Base-by-base conservation (phyloP, 495 filamentous ascomycete genomes). In the Aspergillus diversus region DNA sequence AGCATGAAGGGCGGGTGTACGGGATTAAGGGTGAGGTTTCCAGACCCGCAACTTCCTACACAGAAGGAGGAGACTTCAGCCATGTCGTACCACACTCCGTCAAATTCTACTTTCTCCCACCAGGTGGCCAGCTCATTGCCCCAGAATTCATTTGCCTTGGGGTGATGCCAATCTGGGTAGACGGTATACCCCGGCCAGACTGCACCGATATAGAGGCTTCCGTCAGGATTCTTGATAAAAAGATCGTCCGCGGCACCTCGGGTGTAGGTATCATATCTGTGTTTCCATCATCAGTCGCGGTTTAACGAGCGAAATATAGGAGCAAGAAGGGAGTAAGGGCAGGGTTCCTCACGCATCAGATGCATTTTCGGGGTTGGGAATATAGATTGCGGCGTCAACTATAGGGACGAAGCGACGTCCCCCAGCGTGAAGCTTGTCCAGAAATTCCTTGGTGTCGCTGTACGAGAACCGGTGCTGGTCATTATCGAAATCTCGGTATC, bases 391-490 rank as follows among this genome's bases (percentile, higher is more conserved):
- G 4, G 89, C 83, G 69, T 96, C 92, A n/a, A 97, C 83, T 51
- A 97, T 95, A 0, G 91, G 91, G 7, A 97, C 81, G 59, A 86
- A 96, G 66, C 93, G 89, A 66, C 90, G 89, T 8, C 85, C 82
- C 65, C 84, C 83, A 5, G 76, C 75, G 71, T 93, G 91, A 2
- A 97, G 75, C 15, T 78, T 74, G 1, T 76, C 73, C 12, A 97
- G 69, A 69, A 96, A 92, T 0, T 75, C 73, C 53, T 86, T 79
- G 15, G 80, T 85, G 56, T 80, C 82, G 15, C 64, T 69, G 52
- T 83, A 81, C 2, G 75, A 69, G 60, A 80, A 89, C 0, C 80
- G 77, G 53, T 74, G 63, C 6, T 71, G 71, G 66, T 89, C 87
- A 60, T 84, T 84, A 0, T 81, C 81, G 59, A 89, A 89, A 67